A percentile compares a stretch with the other conserved stretches of the same genome.
Evolutionary conservation across 2,329 filamentous ascomycete species (phyloP).

Genomic region (Metarhizium album): DNA sequence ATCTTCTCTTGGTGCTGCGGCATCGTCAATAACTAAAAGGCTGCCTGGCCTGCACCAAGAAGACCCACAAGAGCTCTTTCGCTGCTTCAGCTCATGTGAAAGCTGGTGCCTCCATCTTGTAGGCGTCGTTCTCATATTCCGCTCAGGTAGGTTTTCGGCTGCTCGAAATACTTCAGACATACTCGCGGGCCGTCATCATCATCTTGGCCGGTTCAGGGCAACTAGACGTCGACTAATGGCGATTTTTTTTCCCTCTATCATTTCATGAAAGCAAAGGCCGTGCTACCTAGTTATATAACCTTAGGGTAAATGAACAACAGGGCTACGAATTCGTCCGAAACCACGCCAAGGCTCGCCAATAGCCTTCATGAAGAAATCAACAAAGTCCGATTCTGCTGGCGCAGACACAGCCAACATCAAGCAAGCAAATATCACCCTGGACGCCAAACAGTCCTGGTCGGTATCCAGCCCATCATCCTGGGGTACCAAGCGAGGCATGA

Average conservation of each 20-base stretch:
- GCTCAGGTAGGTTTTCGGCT: neutral
- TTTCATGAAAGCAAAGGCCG: neutral
- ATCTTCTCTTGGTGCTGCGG: neutral
- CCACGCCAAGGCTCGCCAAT: neutral
- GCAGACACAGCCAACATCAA: constrained; percentile 8
- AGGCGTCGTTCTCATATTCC: too few species aligned
- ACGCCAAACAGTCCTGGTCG: constrained; percentile 19
- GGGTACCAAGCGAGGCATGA: neutral
- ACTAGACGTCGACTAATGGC: neutral
- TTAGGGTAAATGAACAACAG: neutral
- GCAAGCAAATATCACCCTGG: constrained; percentile 18
- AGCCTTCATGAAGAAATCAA: neutral
- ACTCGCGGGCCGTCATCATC: too few species aligned
- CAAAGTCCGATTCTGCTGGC: neutral
- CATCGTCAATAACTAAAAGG: neutral
- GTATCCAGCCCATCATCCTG: constrained; percentile 8
- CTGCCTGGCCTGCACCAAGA: neutral
- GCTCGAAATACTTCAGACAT: too few species aligned
- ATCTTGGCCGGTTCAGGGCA: neutral
- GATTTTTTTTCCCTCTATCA: neutral
- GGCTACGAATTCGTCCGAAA: neutral
- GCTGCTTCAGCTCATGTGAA: neutral
- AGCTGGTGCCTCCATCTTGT: too few species aligned
- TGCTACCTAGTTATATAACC: constrained; percentile 1
- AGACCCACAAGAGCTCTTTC: neutral